Evolutionary conservation across 106 monocot species (phyloP).

Genomic region (Dendrobium catenatum): DNA sequence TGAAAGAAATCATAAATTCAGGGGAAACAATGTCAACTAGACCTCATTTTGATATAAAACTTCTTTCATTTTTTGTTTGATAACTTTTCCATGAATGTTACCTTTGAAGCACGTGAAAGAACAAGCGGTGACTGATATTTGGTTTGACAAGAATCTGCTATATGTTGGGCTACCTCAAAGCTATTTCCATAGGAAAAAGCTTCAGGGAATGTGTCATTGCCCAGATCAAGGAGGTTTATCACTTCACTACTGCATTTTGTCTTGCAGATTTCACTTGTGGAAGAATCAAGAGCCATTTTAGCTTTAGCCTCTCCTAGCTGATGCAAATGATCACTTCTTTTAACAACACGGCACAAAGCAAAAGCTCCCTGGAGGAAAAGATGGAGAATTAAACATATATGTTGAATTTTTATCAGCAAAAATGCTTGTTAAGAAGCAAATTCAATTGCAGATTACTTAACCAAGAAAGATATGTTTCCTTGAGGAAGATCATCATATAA

Average conservation of each 20-base stretch:
- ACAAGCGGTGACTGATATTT: neutral
- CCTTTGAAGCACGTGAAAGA: neutral
- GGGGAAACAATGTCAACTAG: neutral
- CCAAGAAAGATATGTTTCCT: constrained; percentile 51
- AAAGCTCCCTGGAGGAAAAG: constrained; percentile 37
- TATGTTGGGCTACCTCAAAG: neutral
- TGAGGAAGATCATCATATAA: constrained; percentile 59
- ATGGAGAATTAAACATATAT: neutral
- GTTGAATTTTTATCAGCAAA: neutral
- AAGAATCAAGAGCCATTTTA: neutral
- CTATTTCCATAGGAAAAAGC: neutral
- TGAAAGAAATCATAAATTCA: neutral
- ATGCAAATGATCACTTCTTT: constrained; percentile 31
- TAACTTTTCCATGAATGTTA: neutral
- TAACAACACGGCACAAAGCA: constrained; percentile 64
- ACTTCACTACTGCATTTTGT: neutral
- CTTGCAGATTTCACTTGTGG: neutral
- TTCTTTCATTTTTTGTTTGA: neutral
- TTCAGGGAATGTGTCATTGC: neutral
- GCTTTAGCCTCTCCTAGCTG: neutral
- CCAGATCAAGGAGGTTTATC: neutral
- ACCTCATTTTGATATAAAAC: neutral
- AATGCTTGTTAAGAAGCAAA: too few relatives aligned
- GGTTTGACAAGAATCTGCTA: neutral
- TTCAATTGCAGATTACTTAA: constrained; percentile 2